Conservation (phyloP, 176 grass and related monocot genomes). For the Phragmites australis region DNA sequence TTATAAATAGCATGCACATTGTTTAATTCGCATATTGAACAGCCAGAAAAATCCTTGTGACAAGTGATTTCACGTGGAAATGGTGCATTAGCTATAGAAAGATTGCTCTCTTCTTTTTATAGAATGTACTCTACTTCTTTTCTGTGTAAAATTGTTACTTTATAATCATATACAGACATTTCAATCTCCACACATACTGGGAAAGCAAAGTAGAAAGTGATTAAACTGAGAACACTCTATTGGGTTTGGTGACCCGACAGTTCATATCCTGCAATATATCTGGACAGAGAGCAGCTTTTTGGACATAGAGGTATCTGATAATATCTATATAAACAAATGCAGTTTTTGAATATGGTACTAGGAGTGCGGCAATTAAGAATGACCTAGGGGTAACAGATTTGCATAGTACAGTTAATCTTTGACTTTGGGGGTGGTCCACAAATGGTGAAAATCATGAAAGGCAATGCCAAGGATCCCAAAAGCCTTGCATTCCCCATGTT, state of each 20-base stretch:
- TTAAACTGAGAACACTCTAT: not conserved
- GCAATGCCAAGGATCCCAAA: conserved; percentile 18
- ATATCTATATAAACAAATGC: conserved; percentile 42
- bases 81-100: not conserved
- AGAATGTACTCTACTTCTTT: not conserved
- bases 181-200: not conserved
- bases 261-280: conserved; percentile 12
- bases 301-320: not conserved
- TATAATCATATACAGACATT: not conserved
- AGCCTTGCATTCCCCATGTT: conserved; percentile 14
- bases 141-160: conserved; percentile 4
- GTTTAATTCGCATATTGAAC: not conserved
- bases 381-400: conserved; percentile 13
- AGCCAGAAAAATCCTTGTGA: not conserved
- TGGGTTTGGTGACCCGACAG: not conserved
- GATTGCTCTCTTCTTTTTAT: not conserved
- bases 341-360: conserved; percentile 20
- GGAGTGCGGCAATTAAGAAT: conserved; percentile 13
- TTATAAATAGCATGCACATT: conserved; percentile 22
- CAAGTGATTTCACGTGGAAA: not conserved
- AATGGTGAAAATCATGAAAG: conserved; percentile 26
- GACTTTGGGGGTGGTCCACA: too few species aligned
- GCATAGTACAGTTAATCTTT: too few species aligned
- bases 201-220: conserved; percentile 7
- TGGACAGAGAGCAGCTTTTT: not conserved